Evolutionary conservation across 345 rosid genomes (phyloP).

Genomic region (Heritiera littoralis): DNA sequence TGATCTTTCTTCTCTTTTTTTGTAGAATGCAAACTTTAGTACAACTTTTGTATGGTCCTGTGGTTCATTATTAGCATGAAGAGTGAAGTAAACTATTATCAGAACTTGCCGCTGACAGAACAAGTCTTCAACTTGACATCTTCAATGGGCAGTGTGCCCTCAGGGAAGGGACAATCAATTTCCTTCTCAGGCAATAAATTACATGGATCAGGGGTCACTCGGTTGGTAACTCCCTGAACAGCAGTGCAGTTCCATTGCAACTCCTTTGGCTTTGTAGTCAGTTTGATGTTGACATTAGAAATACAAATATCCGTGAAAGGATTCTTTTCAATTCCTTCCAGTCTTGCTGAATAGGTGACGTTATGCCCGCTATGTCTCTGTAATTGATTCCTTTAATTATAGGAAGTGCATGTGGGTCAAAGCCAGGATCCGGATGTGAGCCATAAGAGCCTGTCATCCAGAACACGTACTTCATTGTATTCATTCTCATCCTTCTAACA

Average conservation of each 20-base stretch:
- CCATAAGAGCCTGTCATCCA: slow-evolving; percentile 73
- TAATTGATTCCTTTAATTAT: slow-evolving; percentile 50
- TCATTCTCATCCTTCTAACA: slow-evolving; percentile 49
- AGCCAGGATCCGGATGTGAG: slow-evolving; percentile 59
- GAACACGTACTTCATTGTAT: slow-evolving; percentile 74
- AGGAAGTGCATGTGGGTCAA: slow-evolving; percentile 65
- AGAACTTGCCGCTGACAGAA: slow-evolving; percentile 4
- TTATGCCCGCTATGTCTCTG: slow-evolving; percentile 56
- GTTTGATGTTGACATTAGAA: slow-evolving; percentile 51
- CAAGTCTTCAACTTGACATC: slow-evolving; percentile 49
- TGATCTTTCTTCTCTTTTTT: not conserved
- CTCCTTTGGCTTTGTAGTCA: slow-evolving; percentile 42
- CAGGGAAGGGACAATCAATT: slow-evolving; percentile 54
- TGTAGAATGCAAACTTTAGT: not conserved
- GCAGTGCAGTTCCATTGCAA: slow-evolving; percentile 72
- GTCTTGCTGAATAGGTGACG: slow-evolving; percentile 49
- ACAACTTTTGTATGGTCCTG: not conserved
- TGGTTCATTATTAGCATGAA: not conserved
- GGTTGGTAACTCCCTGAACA: slow-evolving; percentile 56
- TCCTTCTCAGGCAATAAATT: slow-evolving; percentile 43
- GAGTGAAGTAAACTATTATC: not conserved
- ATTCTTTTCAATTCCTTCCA: slow-evolving; percentile 51
- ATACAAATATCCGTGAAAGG: slow-evolving; percentile 65
- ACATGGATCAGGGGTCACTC: slow-evolving; percentile 61
- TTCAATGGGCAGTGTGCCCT: slow-evolving; percentile 64